phyloP scores from a whole-genome alignment of 2,329 filamentous ascomycete genomes.

The Blastomyces silverae region DNA sequence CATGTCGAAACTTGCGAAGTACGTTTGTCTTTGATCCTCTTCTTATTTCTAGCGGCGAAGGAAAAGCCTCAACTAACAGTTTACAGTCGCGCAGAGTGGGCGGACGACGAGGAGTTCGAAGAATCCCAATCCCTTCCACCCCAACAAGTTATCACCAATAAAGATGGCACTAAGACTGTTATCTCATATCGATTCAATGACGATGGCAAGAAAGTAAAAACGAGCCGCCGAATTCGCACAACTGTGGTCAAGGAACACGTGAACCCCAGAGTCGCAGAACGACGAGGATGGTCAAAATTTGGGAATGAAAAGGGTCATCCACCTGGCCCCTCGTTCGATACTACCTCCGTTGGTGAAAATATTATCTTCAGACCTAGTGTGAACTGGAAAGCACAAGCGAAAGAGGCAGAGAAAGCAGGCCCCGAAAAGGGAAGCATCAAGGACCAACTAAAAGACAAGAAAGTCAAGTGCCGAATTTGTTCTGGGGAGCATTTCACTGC shows the following conservation, averaged over 20 bases:
- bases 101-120: conserved; percentile 82
- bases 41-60: background rate
- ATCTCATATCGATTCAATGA: conserved; percentile 88
- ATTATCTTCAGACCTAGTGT: conserved; percentile 90
- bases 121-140: conserved; percentile 78
- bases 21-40: background rate
- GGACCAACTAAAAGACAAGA: conserved; percentile 84
- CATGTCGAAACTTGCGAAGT: conserved; percentile 13
- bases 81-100: conserved; percentile 61
- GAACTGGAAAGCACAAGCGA: conserved; percentile 90
- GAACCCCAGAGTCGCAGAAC: conserved; percentile 93
- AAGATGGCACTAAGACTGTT: conserved; percentile 96
- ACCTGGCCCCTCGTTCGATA: conserved; percentile 75
- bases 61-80: background rate
- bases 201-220: conserved; percentile 91
- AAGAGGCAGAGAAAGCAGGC: conserved; percentile 53
- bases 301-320: conserved; percentile 80
- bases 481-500: conserved; percentile 98
- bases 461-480: conserved; percentile 99
- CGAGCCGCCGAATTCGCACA: conserved; percentile 88
- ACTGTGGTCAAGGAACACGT: conserved; percentile 87
- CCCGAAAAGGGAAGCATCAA: conserved; percentile 56
- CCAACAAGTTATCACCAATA: conserved; percentile 87
- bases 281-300: conserved; percentile 89
- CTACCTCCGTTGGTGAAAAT: conserved; percentile 92